Base-by-base conservation (phyloP, 163 green algal species). In the Volvox carteri region DNA sequence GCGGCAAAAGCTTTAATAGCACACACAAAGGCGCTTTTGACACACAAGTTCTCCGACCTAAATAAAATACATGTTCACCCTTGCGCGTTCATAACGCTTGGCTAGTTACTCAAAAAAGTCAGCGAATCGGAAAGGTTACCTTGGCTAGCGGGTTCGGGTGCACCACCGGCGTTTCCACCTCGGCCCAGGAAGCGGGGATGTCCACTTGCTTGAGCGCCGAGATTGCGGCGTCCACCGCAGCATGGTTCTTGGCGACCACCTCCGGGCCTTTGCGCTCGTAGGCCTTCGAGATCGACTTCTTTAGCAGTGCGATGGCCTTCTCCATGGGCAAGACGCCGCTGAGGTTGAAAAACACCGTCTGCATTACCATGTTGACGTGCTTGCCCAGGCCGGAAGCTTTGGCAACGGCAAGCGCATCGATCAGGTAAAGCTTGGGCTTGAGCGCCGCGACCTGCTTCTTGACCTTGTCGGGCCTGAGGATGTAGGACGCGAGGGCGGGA, bases 321-420 rank as follows among this genome's bases (percentile, higher is more conserved):
- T 92, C 90, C 33, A 90, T 90, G n/a, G 90, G 83, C 70, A 93
- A 75, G 62, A 92, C 90, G 42, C 65, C 84, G 21, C 48, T 80
- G 3, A 92, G 90, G 54, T 86, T 68, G 90, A 93, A 93, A 83
- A 92, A 93, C 46, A 86, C 79, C 58, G 88, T 87, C 81, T 89
- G 93, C 93, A 96, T 95, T 37, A 95, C 91, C 92, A 95, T 95
- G 91, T 96, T 96, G 67, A 95, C 90, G 84, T 91, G 92, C 86
- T 93, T 92, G 58, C 93, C 93, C 46, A 96, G 89, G 35, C 92
- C 91, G 0, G 89, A 86, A 9, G 60, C 78, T 7, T 91, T 83
- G n/a, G 91, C 92, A 33, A 95, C 90, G 1, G 78, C 78, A 33
- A 84, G 81, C 4, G 90, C 93, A 41, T 95, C 89, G 3, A 95